Percentiles rank a stretch among this genome's conserved stretches.
Evolutionary conservation across 108 stramenopile species (phyloP).

Genomic region (Cyclotella sp.): DNA sequence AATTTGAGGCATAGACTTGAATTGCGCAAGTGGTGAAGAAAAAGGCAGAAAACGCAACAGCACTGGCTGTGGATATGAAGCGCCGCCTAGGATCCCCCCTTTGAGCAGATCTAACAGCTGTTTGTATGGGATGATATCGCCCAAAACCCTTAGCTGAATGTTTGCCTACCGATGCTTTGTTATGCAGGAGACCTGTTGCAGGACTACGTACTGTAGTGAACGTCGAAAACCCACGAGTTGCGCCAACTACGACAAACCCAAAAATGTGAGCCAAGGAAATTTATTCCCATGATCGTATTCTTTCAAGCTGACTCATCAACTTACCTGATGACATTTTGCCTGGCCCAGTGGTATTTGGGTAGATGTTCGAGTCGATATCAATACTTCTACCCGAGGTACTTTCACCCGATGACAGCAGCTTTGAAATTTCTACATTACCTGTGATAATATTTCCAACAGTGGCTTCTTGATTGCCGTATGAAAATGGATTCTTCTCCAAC

Average conservation of each 20-base stretch:
- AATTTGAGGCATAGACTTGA: neutral
- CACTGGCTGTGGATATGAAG: slow-evolving; percentile 18
- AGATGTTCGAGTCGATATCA: neutral
- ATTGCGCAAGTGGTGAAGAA: slow-evolving; percentile 10
- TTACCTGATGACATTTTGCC: slow-evolving; percentile 9
- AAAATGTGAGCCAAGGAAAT: neutral
- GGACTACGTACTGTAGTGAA: slow-evolving; percentile 17
- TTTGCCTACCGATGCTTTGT: slow-evolving; percentile 1
- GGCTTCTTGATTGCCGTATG: slow-evolving; percentile 28
- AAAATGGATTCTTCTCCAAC: slow-evolving; percentile 71
- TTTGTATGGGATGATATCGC: neutral
- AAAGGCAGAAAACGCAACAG: slow-evolving; percentile 22
- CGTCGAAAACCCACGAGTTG: slow-evolving; percentile 44
- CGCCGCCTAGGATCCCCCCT: slow-evolving; percentile 26
- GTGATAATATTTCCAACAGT: neutral
- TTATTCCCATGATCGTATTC: neutral
- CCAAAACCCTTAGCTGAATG: neutral
- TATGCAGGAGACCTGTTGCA: neutral
- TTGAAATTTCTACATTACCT: neutral
- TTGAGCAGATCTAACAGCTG: neutral
- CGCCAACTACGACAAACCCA: neutral
- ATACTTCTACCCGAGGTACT: neutral
- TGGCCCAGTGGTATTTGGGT: slow-evolving; percentile 16
- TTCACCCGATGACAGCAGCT: neutral
- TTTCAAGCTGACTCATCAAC: neutral